Evolutionary conservation across 805 yeast genomes (phyloP).

Genomic region (Candida lessepsii): DNA sequence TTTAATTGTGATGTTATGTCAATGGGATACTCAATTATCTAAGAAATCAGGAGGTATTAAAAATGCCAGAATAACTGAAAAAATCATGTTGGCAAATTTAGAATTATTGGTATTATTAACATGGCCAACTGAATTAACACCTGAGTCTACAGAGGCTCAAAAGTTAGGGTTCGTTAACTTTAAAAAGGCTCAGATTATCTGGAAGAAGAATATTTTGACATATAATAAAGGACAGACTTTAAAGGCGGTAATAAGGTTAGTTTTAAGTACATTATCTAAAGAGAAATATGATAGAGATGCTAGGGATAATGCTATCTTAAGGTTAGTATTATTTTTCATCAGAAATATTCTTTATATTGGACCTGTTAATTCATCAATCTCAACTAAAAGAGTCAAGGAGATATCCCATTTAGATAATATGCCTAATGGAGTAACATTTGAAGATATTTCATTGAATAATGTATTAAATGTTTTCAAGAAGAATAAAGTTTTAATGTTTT

Average conservation of each 20-base stretch:
- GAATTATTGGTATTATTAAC: slow-evolving; percentile 82
- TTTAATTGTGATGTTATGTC: slow-evolving; percentile 67
- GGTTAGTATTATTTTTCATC: slow-evolving; percentile 68
- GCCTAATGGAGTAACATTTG: slow-evolving; percentile 57
- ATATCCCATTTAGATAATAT: slow-evolving; percentile 36
- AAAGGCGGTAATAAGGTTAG: slow-evolving; percentile 66
- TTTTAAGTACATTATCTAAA: slow-evolving; percentile 57
- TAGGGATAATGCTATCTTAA: slow-evolving; percentile 70
- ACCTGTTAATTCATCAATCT: slow-evolving; percentile 57
- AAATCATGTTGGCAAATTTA: slow-evolving; percentile 67
- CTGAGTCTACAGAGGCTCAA: slow-evolving; percentile 58
- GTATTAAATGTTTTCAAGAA: slow-evolving; percentile 58
- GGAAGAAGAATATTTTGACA: slow-evolving; percentile 66
- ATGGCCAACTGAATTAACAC: slow-evolving; percentile 74
- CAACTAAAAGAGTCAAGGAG: slow-evolving; percentile 40
- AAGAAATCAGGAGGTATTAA: slow-evolving; percentile 20
- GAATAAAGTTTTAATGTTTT: slow-evolving; percentile 70
- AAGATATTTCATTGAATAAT: slow-evolving; percentile 65
- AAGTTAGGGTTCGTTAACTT: slow-evolving; percentile 56
- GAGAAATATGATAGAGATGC: slow-evolving; percentile 56
- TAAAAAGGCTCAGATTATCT: slow-evolving; percentile 62
- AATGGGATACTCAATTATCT: slow-evolving; percentile 57
- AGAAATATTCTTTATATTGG: slow-evolving; percentile 79
- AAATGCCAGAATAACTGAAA: slow-evolving; percentile 42
- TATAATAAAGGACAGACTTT: slow-evolving; percentile 61